These are phyloP conservation scores for Adansonia digitata DNA, from an alignment of 345 rosid species.

Conservation along the genomic window DNA sequence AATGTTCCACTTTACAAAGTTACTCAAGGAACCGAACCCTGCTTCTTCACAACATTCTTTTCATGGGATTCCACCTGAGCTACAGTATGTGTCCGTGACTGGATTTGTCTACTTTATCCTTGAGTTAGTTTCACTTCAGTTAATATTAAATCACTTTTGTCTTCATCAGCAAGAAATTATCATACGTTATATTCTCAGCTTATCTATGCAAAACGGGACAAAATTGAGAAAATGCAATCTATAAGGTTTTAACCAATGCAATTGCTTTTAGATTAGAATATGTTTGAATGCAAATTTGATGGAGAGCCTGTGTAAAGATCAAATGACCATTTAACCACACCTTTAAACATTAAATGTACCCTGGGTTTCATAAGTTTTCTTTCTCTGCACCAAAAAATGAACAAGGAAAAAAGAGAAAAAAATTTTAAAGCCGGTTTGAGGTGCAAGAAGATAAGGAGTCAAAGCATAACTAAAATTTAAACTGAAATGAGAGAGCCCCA, in stretches of 20 bases:
- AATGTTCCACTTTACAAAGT: slow-evolving; percentile 85
- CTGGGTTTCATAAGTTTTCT: neutral
- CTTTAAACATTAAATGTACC: neutral
- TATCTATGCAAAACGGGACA: slow-evolving; percentile 1
- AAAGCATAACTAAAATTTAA: neutral
- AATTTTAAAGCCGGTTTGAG: neutral
- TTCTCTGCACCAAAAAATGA: neutral
- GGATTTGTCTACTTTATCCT: slow-evolving; percentile 7
- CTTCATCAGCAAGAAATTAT: neutral
- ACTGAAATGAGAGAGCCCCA: neutral
- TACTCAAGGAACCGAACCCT: slow-evolving; percentile 92
- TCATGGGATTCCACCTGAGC: slow-evolving; percentile 86
- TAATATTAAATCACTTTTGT: neutral
- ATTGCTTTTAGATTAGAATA: neutral
- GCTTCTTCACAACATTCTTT: slow-evolving; percentile 84
- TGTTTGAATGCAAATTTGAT: neutral
- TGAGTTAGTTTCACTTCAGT: neutral
- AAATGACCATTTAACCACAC: neutral
- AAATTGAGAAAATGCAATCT: neutral
- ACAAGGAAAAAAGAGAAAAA: neutral
- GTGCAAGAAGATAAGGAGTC: neutral
- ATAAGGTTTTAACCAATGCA: neutral
- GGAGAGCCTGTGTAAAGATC: neutral
- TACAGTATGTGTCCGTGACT: slow-evolving; percentile 41
- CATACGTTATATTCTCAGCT: neutral